Evolutionary conservation across 768 basidiomycete genomes (phyloP), one percentile per base, ranked within the genome.

Genomic region (Nidularia pulvinata): DNA sequence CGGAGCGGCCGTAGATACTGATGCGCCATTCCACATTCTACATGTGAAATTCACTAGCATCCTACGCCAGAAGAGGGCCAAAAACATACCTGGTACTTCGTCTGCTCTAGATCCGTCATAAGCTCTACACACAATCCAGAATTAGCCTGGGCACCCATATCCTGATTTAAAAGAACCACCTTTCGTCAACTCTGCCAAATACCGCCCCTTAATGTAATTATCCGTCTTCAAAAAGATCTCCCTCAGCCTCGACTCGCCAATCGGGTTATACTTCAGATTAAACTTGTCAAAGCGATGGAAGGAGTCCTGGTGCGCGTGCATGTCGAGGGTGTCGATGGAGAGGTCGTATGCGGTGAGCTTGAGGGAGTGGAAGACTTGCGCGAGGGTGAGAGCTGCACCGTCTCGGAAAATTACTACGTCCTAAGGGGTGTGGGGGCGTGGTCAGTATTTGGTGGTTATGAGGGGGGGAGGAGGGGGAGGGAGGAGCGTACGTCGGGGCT

Each of bases 201-300:
- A 99, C 46, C 88, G 79, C 2, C 97, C 97, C 59, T 93, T 71
- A 50, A 98, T 91, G 56, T 85, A 87, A 66, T 99, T 99, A 65
- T 99, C 97, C 1, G 95, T 97, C 76, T 99, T 99, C 55, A 99
- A 69, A 76, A 99, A 99, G 59, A 99, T 98, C 71, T 99, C 97
- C 46, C 97, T 79, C 57, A 99, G 72, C 33, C 97, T 78, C 4
- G 92, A 95, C 71, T 98, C 95, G 53, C 97, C 97, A 55, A 95
- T 93, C 0, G 95, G 95, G 61, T 97, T 97, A 68, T 98, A 98
- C 70, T 98, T 94, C 43, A 97, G 75, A 61, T 98, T 98, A 75
- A 98, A 98, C 65, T 96, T 94, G 74, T 97, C 97, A 65, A 97
- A 98, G 11, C 97, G 90, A 68, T 99, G 96, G 79, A 99, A 98